phyloP scores from a whole-genome alignment of 257 asterid genomes.

The Thymus quinquecostatus region DNA sequence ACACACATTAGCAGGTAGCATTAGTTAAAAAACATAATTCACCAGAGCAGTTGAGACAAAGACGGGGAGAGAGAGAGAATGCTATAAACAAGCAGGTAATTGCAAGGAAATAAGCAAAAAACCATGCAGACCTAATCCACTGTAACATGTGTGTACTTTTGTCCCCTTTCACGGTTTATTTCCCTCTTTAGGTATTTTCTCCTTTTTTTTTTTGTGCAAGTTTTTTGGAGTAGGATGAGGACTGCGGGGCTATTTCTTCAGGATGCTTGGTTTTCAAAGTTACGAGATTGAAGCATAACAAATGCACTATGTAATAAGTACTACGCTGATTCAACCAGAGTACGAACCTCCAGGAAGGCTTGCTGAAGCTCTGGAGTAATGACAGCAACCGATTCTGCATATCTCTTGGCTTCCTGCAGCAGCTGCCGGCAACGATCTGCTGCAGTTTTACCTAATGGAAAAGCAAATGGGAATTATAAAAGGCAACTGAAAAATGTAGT shows the following conservation, averaged over 20 bases:
- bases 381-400: conserved; percentile 72
- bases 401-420: conserved; percentile 58
- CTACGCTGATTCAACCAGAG: conserved; percentile 27
- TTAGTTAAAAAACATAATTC: background rate
- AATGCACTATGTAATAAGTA: conserved; percentile 2
- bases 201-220: background rate
- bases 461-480: conserved; percentile 21
- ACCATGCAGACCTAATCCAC: background rate
- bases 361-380: conserved; percentile 68
- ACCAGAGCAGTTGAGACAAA: conserved; percentile 7
- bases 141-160: background rate
- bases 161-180: background rate
- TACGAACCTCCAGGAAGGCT: conserved; percentile 79
- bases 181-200: background rate
- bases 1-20: conserved; percentile 6
- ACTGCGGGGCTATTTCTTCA: background rate
- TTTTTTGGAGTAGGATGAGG: background rate
- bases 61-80: background rate
- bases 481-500: background rate
- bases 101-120: background rate
- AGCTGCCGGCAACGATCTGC: conserved; percentile 44
- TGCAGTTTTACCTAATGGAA: conserved; percentile 55
- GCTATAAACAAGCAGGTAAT: background rate
- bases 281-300: conserved; percentile 3
- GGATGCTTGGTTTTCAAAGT: conserved; percentile 16